Conservation (phyloP, 2,329 filamentous ascomycete species). For the Whalleya microplaca region DNA sequence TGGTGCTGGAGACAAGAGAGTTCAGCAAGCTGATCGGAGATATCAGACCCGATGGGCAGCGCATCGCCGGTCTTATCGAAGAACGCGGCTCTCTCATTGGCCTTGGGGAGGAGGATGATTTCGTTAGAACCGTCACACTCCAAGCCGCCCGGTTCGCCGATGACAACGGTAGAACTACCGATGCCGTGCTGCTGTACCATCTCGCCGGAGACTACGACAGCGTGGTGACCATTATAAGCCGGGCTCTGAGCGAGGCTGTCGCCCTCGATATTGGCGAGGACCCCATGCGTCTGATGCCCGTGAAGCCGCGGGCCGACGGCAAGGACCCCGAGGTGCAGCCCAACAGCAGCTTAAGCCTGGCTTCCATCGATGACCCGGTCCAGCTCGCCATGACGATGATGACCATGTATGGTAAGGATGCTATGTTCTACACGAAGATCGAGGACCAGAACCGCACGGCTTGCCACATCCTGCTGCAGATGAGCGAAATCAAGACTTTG, state of each 20-base stretch:
- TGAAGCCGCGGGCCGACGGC: conserved; percentile 68
- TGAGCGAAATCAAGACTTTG: conserved; percentile 63
- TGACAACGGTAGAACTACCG: conserved; percentile 89
- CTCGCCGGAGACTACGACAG: conserved; percentile 93
- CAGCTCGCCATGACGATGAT: conserved; percentile 65
- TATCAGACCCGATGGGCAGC: conserved; percentile 81
- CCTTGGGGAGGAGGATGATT: conserved; percentile 77
- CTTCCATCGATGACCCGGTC: conserved; percentile 63
- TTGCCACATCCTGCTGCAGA: conserved; percentile 60
- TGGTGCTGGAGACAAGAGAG: conserved; percentile 94
- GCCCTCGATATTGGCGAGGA: conserved; percentile 84
- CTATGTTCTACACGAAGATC: conserved; percentile 63
- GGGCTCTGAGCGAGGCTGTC: conserved; percentile 86
- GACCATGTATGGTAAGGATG: conserved; percentile 63
- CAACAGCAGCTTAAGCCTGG: conserved; percentile 63
- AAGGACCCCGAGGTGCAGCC: conserved; percentile 44
- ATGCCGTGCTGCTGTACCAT: conserved; percentile 93
- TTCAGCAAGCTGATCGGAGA: conserved; percentile 94
- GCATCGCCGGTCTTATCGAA: conserved; percentile 86
- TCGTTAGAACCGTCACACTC: conserved; percentile 88
- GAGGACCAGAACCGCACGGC: conserved; percentile 60
- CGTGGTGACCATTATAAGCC: conserved; percentile 88
- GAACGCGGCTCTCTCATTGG: conserved; percentile 81
- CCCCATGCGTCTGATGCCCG: conserved; percentile 74
- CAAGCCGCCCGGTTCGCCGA: conserved; percentile 92